Evolutionary conservation across 441 rosid species (phyloP).

Genomic region (Croton setiger): DNA sequence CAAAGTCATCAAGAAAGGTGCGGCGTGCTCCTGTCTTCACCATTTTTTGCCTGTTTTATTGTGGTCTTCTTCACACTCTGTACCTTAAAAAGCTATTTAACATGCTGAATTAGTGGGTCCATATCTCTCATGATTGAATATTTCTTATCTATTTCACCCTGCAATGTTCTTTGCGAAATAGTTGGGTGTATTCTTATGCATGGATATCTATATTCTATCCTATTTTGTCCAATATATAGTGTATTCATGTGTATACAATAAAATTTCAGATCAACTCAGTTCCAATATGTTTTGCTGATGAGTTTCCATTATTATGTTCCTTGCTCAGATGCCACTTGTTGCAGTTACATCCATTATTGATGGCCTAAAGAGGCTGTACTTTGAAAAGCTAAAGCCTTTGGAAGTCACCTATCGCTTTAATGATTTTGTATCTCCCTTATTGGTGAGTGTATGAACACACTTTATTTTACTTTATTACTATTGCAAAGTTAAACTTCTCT

Average conservation of each 20-base stretch:
- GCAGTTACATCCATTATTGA: conserved; percentile 83
- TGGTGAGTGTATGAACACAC: conserved; percentile 44
- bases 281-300: background rate
- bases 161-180: background rate
- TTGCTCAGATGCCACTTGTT: conserved; percentile 57
- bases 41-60: background rate
- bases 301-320: background rate
- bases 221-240: background rate
- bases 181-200: background rate
- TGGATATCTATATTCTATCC: background rate
- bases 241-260: background rate
- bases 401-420: conserved; percentile 77
- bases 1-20: conserved; percentile 30
- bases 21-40: background rate
- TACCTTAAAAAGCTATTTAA: background rate
- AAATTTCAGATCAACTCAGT: background rate
- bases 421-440: conserved; percentile 74
- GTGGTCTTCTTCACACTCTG: background rate
- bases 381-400: conserved; percentile 78
- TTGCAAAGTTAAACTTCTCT: background rate
- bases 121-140: background rate
- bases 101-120: background rate
- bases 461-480: background rate
- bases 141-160: background rate
- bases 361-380: conserved; percentile 77